Evolutionary conservation across 1,284 basidiomycete genomes (phyloP), one percentile per base, ranked within the genome.

Genomic region (Naganishia sp.): DNA sequence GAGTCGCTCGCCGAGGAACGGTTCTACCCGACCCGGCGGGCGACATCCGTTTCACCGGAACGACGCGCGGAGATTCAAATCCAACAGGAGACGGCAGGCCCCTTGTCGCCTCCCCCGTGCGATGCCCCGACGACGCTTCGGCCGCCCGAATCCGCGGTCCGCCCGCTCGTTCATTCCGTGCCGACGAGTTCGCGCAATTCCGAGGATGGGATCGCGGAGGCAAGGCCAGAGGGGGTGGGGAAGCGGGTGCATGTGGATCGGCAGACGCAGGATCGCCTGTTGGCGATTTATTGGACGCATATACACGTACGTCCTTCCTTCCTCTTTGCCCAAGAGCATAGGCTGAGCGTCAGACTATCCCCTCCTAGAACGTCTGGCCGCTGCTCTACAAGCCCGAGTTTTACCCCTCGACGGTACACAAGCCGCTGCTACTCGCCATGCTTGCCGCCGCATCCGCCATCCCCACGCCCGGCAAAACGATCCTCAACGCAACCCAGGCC

Each of bases 401-500:
- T 67, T 72, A 76, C 66, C 71, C 73, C 0, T 70, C 74, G 47
- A 69, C 71, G n/a, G 68, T 71, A 6, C 71, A 72, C 1, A 58
- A 71, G 7, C 73, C 71, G 4, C 70, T 79, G 0, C 69, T 79
- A 0, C 71, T 75, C 10, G 71, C 76, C 47, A 78, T 78, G 72
- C 70, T 77, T 5, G 71, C 73, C 9, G 72, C 77, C 18, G 74
- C 77, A 5, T 66, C 74, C 2, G 78, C 75, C 53, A 70, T 78
- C n/a, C 71, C 72, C 0, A 61, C 55, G 68, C 70, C 21, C 43
- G 71, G 35, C 39, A 68, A 71, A 86, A 90, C 74, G 86, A 89
- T 91, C 78, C 82, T 78, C 2, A 65, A 65, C 41, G 45, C 63
- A 6, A 84, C 87, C 0, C 88, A 91, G 74, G 76, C 77, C 10